Evolutionary conservation across 2,329 filamentous ascomycete species (phyloP).

Genomic region (Diplodia mutila): DNA sequence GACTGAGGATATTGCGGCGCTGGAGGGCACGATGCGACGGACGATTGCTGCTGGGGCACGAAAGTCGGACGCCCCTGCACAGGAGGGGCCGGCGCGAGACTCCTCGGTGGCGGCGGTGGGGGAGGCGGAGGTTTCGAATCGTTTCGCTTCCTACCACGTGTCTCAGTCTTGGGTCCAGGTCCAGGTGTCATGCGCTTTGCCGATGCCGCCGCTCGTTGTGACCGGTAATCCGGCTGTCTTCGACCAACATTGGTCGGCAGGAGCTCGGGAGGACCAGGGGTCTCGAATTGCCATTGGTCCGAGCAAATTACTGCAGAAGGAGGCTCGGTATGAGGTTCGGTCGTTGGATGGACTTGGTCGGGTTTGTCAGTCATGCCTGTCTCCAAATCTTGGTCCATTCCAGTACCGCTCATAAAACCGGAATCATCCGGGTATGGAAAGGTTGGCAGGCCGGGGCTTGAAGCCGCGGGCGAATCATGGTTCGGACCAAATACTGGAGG

Average conservation of each 20-base stretch:
- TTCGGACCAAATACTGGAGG: constrained; percentile 71
- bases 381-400: constrained; percentile 67
- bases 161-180: constrained; percentile 13
- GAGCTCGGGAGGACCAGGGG: constrained; percentile 49
- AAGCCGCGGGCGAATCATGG: constrained; percentile 66
- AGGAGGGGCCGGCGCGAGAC: constrained; percentile 12
- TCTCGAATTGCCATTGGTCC: constrained; percentile 26
- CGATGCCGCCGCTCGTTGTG: constrained; percentile 16
- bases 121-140: constrained; percentile 18
- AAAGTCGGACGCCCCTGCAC: background rate
- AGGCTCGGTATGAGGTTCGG: constrained; percentile 9
- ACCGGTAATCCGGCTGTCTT: constrained; percentile 18
- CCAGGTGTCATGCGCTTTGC: constrained; percentile 11
- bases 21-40: background rate
- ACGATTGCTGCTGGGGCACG: background rate
- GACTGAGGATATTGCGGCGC: background rate
- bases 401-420: constrained; percentile 85
- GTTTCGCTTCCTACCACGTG: constrained; percentile 26
- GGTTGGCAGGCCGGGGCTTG: constrained; percentile 72
- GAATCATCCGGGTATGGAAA: constrained; percentile 66
- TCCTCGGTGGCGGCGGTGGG: constrained; percentile 16
- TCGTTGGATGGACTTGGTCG: constrained; percentile 11
- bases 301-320: constrained; percentile 14
- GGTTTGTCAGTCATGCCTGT: constrained; percentile 27
- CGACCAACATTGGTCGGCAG: constrained; percentile 30